Evolutionary conservation across 305 asterid genomes (phyloP).

Genomic region (Ajuga reptans): DNA sequence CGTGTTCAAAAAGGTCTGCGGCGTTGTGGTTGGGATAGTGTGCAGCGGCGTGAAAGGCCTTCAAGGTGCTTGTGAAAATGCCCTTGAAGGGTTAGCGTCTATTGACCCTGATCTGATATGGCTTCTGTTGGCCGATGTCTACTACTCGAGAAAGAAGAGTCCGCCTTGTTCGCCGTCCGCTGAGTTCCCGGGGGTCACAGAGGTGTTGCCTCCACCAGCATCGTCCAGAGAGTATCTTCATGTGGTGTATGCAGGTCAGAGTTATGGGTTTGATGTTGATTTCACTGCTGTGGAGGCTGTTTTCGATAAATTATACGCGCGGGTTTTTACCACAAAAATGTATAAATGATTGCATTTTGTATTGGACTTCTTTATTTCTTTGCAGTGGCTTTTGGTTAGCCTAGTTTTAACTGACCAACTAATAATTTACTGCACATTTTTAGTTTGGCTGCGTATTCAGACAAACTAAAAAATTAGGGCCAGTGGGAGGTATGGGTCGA

Average conservation of each 20-base stretch:
- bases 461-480: too few relatives aligned
- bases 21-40: constrained; percentile 67
- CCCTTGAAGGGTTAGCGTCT: constrained; percentile 62
- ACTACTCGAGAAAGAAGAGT: constrained; percentile 53
- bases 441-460: too few relatives aligned
- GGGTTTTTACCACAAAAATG: constrained; percentile 35
- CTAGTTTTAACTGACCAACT: too few relatives aligned
- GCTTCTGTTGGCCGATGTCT: constrained; percentile 84
- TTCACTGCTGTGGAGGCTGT: constrained; percentile 48
- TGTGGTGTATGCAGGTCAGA: constrained; percentile 73
- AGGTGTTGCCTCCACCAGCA: constrained; percentile 53
- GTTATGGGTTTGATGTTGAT: constrained; percentile 76
- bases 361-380: too few relatives aligned
- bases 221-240: constrained; percentile 56
- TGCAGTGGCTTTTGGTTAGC: too few relatives aligned
- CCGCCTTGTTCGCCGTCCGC: constrained; percentile 40
- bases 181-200: constrained; percentile 46
- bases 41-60: constrained; percentile 78
- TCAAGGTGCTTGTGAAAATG: constrained; percentile 56
- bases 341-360: constrained; percentile 16
- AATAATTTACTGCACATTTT: too few relatives aligned
- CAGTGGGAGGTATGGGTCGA: too few relatives aligned
- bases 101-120: constrained; percentile 83
- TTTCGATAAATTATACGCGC: constrained; percentile 35
- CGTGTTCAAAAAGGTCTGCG: constrained; percentile 66